Conservation (phyloP, 208 protist genomes). For the Trypanosoma platydactyli region DNA sequence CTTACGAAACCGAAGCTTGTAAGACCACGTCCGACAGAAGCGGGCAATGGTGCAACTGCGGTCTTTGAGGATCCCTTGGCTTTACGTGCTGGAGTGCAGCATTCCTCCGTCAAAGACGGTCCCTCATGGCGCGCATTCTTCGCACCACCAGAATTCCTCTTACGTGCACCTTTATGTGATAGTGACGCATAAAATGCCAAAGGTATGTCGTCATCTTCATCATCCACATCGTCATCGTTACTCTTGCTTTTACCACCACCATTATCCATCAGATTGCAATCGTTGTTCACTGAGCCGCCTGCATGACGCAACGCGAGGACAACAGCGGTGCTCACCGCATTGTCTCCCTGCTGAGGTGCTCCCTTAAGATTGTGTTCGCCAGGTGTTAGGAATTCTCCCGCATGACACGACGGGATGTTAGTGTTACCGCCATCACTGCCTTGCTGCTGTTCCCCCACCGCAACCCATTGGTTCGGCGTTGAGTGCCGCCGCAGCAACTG, state of each 20-base stretch:
- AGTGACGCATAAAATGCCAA: not conserved
- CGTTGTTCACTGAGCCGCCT: not conserved
- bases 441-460: not conserved
- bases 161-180: not conserved
- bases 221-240: not conserved
- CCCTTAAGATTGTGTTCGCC: too few relatives aligned
- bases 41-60: not conserved
- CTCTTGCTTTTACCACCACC: not conserved
- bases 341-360: not conserved
- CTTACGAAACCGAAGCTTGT: slow-evolving; percentile 64
- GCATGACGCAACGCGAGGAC: slow-evolving; percentile 10
- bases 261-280: not conserved
- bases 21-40: slow-evolving; percentile 32
- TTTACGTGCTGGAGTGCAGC: not conserved
- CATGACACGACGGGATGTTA: too few relatives aligned
- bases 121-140: not conserved
- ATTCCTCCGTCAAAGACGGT: not conserved
- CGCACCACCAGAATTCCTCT: not conserved
- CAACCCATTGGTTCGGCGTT: not conserved
- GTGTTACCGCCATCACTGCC: not conserved
- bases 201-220: slow-evolving; percentile 11
- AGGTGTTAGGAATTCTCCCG: too few relatives aligned
- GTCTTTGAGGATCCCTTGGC: not conserved
- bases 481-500: slow-evolving; percentile 25
- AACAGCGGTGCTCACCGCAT: slow-evolving; percentile 3